phyloP scores from a whole-genome alignment of 768 basidiomycete species.

The Pulveroboletus sp. region DNA sequence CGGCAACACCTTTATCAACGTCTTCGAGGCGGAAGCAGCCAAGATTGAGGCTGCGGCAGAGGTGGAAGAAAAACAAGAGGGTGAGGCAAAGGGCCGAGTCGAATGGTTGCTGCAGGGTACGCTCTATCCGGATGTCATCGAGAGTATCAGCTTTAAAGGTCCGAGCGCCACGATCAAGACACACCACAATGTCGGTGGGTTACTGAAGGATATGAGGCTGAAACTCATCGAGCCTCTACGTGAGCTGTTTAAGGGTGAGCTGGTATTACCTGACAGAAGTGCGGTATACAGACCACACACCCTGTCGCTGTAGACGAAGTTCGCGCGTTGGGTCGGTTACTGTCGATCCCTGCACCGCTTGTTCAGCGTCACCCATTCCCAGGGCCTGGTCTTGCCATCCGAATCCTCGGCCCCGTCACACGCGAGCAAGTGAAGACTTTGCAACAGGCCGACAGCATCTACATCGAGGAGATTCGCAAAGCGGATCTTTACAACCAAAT shows the following conservation, averaged over 20 bases:
- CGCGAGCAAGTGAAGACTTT: conserved; percentile 88
- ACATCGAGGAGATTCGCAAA: conserved; percentile 95
- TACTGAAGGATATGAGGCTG: conserved; percentile 96
- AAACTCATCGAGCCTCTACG: conserved; percentile 97
- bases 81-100: conserved; percentile 78
- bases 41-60: conserved; percentile 83
- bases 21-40: conserved; percentile 91
- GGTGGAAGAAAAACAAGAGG: conserved; percentile 63
- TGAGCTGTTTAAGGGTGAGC: conserved; percentile 94
- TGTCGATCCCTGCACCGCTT: conserved; percentile 86
- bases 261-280: neutral
- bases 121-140: conserved; percentile 97
- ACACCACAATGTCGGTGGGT: conserved; percentile 96
- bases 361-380: conserved; percentile 99
- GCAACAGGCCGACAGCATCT: conserved; percentile 91
- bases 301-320: conserved; percentile 72
- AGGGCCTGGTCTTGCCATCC: conserved; percentile 95
- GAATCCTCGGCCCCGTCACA: conserved; percentile 93
- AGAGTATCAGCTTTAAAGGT: conserved; percentile 98
- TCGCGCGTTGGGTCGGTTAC: conserved; percentile 82
- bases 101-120: conserved; percentile 98
- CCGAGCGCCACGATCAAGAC: conserved; percentile 99
- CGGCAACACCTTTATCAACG: conserved; percentile 97
- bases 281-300: neutral
- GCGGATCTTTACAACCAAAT: conserved; percentile 92